phyloP scores from a whole-genome alignment of 257 asterid genomes.

The Solanum sitiens region DNA sequence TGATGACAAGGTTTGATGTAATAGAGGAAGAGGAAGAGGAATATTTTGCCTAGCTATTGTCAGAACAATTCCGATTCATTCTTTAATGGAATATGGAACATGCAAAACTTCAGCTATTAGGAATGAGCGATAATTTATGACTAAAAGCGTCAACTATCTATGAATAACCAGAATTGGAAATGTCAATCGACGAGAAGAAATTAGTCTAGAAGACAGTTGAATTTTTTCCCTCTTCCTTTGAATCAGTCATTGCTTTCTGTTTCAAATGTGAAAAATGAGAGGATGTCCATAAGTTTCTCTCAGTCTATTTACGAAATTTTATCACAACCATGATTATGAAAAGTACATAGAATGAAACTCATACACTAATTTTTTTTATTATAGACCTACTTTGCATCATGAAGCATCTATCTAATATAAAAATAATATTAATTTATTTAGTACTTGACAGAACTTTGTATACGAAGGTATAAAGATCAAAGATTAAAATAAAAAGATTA shows the following conservation, averaged over 20 bases:
- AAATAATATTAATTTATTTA: too few relatives aligned
- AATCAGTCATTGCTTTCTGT: neutral
- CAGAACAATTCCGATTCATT: neutral
- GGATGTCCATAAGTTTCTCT: neutral
- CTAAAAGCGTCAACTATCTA: neutral
- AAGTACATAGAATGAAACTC: neutral
- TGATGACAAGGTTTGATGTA: neutral
- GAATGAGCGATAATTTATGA: neutral
- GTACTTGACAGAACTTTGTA: too few relatives aligned
- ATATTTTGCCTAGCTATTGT: neutral
- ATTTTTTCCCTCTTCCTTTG: neutral
- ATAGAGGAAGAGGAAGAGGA: neutral
- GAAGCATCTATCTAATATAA: neutral
- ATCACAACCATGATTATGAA: neutral
- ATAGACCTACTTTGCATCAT: neutral
- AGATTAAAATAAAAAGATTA: rapidly evolving
- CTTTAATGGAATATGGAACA: neutral
- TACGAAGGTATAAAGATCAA: rapidly evolving
- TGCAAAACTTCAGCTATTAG: neutral
- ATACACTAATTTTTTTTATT: neutral
- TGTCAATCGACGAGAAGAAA: neutral
- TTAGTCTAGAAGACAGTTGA: neutral
- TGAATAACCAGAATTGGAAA: neutral
- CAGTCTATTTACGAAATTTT: neutral
- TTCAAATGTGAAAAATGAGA: neutral